Conservation (phyloP, 2,329 filamentous ascomycete species). For the Nectriaceae sp. region DNA sequence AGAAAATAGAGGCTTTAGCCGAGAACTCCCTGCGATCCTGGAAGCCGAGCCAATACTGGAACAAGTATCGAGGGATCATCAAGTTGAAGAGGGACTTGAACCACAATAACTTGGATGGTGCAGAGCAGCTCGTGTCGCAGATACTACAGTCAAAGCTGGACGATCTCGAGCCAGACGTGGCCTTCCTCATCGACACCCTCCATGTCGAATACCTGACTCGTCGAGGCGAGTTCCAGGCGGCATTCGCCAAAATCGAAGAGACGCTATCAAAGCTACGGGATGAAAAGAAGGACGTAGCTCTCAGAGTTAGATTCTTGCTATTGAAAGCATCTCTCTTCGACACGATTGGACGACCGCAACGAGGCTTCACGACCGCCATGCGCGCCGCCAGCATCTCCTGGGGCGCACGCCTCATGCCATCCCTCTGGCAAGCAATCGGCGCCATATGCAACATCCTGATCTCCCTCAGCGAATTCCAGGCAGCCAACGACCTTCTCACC, state of each 20-base stretch:
- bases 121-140: slow-evolving; percentile 52
- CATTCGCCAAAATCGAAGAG: slow-evolving; percentile 49
- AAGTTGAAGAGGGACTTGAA: slow-evolving; percentile 65
- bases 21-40: slow-evolving; percentile 67
- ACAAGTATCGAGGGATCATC: slow-evolving; percentile 66
- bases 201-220: slow-evolving; percentile 54
- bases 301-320: slow-evolving; percentile 71
- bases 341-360: slow-evolving; percentile 67
- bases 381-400: slow-evolving; percentile 75
- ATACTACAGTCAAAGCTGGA: slow-evolving; percentile 53
- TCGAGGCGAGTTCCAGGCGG: slow-evolving; percentile 48
- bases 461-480: slow-evolving; percentile 69
- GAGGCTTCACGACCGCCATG: slow-evolving; percentile 75
- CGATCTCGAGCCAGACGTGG: slow-evolving; percentile 54
- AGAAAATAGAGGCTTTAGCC: slow-evolving; percentile 48
- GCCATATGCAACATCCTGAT: slow-evolving; percentile 69
- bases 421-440: slow-evolving; percentile 73
- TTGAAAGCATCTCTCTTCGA: slow-evolving; percentile 72
- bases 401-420: slow-evolving; percentile 66
- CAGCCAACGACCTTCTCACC: slow-evolving; percentile 64
- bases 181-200: slow-evolving; percentile 52
- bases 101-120: slow-evolving; percentile 53
- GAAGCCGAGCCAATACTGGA: slow-evolving; percentile 75
- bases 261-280: slow-evolving; percentile 45
- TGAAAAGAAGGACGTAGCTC: slow-evolving; percentile 56